Conservation (phyloP, 2,329 filamentous ascomycete species). For the Teratosphaeriaceae sp. region DNA sequence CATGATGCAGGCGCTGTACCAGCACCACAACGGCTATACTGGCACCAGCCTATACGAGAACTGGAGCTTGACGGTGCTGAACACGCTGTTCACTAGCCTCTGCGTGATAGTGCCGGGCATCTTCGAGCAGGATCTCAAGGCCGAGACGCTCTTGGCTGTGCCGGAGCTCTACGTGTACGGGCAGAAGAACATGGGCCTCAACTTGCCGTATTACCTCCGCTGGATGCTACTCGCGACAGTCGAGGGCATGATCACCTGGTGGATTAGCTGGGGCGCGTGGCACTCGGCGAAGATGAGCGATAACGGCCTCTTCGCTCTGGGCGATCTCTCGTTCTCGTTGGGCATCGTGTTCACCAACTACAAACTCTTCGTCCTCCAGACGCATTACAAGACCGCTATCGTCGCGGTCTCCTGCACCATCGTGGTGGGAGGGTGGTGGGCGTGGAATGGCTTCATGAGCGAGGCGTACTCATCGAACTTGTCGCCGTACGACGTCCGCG, state of each 20-base stretch:
- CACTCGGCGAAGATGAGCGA: conserved; percentile 56
- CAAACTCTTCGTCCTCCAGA: conserved; percentile 55
- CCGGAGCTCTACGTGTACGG: conserved; percentile 80
- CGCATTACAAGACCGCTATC: conserved; percentile 69
- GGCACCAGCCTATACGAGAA: conserved; percentile 80
- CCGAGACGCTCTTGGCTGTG: conserved; percentile 69
- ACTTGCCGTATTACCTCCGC: conserved; percentile 66
- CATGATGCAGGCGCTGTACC: conserved; percentile 63
- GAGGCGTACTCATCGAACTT: conserved; percentile 46
- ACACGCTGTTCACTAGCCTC: conserved; percentile 83
- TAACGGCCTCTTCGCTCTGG: conserved; percentile 67
- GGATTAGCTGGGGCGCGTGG: conserved; percentile 61
- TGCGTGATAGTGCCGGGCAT: conserved; percentile 79
- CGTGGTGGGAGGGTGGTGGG: conserved; percentile 72
- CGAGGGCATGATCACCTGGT: conserved; percentile 72
- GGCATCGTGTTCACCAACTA: conserved; percentile 42
- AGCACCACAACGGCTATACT: conserved; percentile 74
- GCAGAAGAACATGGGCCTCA: conserved; percentile 70
- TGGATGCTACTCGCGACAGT: conserved; percentile 74
- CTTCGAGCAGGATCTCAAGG: conserved; percentile 71
- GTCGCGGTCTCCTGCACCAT: conserved; percentile 53
- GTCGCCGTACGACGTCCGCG: conserved; percentile 61
- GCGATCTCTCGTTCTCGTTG: conserved; percentile 64
- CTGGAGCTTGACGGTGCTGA: conserved; percentile 84
- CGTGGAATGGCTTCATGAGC: conserved; percentile 77